These are phyloP conservation scores for Microcyclosporella mali DNA, from an alignment of 2,329 filamentous ascomycete genomes.

Conservation along the genomic window DNA sequence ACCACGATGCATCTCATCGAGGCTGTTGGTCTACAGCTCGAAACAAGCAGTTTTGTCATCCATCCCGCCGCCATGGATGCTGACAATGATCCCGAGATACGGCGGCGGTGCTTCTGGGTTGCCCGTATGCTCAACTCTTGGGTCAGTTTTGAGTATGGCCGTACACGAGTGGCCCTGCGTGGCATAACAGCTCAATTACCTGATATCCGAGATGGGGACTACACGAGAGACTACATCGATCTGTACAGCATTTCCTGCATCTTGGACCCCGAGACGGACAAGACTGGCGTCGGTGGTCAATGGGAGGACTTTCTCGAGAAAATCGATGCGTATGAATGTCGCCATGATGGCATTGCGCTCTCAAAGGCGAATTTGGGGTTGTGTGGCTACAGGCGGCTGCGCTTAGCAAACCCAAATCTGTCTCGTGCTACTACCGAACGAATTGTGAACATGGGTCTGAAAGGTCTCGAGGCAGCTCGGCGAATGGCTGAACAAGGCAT, in stretches of 20 bases:
- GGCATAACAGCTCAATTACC: conserved; percentile 42
- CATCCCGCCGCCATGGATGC: conserved; percentile 20
- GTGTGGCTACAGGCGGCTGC: conserved; percentile 51
- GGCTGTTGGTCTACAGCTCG: conserved; percentile 45
- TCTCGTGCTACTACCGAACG: conserved; percentile 40
- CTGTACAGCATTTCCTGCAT: conserved; percentile 50
- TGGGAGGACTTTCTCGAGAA: conserved; percentile 31
- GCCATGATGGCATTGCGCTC: conserved; percentile 28
- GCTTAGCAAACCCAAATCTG: conserved; percentile 45
- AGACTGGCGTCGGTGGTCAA: conserved; percentile 17
- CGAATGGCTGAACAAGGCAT: conserved; percentile 40
- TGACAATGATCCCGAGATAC: conserved; percentile 23
- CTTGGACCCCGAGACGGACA: conserved; percentile 45
- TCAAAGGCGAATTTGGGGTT: conserved; percentile 52
- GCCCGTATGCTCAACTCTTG: conserved; percentile 54
- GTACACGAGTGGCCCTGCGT: conserved; percentile 46
- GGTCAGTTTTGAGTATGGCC: conserved; percentile 55
- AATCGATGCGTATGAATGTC: conserved; percentile 27
- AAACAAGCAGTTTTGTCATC: conserved; percentile 29
- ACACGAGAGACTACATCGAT: conserved; percentile 46
- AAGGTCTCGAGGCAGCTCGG: conserved; percentile 44
- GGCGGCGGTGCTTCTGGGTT: conserved; percentile 39
- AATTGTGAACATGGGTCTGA: conserved; percentile 43
- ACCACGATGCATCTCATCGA: conserved; percentile 54
- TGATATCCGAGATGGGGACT: conserved; percentile 35